A percentile compares a stretch with the other conserved stretches of the same genome.
phyloP scores from a whole-genome alignment of 805 yeast species.

The Hanseniaspora valbyensis region DNA sequence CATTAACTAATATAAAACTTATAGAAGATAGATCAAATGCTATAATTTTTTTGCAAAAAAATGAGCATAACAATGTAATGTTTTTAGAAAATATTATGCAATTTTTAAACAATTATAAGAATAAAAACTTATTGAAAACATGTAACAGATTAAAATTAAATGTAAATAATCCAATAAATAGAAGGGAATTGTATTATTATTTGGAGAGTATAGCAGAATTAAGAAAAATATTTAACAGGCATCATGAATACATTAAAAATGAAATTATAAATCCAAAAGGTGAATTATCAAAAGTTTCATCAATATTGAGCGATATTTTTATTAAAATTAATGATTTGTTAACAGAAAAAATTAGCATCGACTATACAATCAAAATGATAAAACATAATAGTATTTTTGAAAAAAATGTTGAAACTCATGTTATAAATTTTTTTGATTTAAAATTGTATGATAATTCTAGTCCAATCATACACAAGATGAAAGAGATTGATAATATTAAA shows the following conservation, averaged over 20 bases:
- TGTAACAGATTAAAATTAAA: conserved; percentile 51
- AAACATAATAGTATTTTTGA: conserved; percentile 44
- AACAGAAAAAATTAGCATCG: neutral
- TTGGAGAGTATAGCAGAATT: conserved; percentile 37
- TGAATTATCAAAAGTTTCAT: conserved; percentile 22
- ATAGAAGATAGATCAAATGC: conserved; percentile 59
- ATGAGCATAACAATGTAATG: conserved; percentile 28
- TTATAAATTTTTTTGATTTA: conserved; percentile 34
- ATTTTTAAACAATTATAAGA: conserved; percentile 35
- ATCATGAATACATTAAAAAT: conserved; percentile 25
- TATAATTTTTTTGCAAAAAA: conserved; percentile 34
- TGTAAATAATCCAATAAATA: conserved; percentile 33
- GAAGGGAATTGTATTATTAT: conserved; percentile 50
- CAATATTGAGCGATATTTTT: conserved; percentile 29
- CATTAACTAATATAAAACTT: conserved; percentile 43
- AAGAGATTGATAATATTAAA: conserved; percentile 37
- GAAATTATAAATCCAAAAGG: conserved; percentile 20
- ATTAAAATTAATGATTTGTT: neutral
- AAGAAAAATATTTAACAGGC: conserved; percentile 26
- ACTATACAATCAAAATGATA: conserved; percentile 36
- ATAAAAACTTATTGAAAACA: conserved; percentile 40
- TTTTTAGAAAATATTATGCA: conserved; percentile 30
- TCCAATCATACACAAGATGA: conserved; percentile 30
- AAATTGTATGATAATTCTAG: conserved; percentile 32
- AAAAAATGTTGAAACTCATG: conserved; percentile 36